Evolutionary conservation across 2,329 filamentous ascomycete genomes (phyloP), one percentile per base, ranked within the genome.

Genomic region (Biscogniauxia mediterranea): DNA sequence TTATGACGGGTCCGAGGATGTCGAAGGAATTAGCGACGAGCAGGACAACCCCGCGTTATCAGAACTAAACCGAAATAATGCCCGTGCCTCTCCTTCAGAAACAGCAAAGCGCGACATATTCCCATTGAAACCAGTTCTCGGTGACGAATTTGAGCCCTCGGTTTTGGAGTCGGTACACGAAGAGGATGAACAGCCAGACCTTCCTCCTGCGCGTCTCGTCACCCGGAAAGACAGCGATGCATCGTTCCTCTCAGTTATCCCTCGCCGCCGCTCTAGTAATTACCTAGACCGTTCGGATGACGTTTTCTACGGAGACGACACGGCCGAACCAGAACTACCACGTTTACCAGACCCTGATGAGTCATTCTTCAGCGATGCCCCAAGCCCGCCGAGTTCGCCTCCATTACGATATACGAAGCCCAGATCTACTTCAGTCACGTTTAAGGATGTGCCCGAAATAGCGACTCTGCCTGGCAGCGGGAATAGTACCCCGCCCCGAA

Each of bases 311-410:
- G 67, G 70, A 55, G 81, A 83, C 53, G 70, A 77, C 0, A 83
- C 80, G 7, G 74, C 75, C 1, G 83, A 81, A 5, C 80, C 80
- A 1, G 77, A 77, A 50, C 66, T 76, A 46, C 72, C 73, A 9
- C 74, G 72, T n/a, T 64, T 76, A 13, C 70, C 69, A 9, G 70
- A 75, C 49, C 66, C 68, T 5, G 70, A 72, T 26, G 64, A 71
- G 62, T 69, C 69, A 13, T 73, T 73, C 46, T 72, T 71, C 23
- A 72, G 71, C 54, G 74, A 76, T 57, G 76, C 75, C 50, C 73
- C 76, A 19, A 83, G 80, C 62, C 79, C 80, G 3, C 79, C 81
- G 2, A 83, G 80, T 70, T 84, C 83, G 5, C 82, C 82, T 4
- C 80, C 80, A 1, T 64, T 79, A 56, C 71, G 73, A 13, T 74